phyloP scores from a whole-genome alignment of 2,329 filamentous ascomycete species.

The Epichloe hybrida region DNA sequence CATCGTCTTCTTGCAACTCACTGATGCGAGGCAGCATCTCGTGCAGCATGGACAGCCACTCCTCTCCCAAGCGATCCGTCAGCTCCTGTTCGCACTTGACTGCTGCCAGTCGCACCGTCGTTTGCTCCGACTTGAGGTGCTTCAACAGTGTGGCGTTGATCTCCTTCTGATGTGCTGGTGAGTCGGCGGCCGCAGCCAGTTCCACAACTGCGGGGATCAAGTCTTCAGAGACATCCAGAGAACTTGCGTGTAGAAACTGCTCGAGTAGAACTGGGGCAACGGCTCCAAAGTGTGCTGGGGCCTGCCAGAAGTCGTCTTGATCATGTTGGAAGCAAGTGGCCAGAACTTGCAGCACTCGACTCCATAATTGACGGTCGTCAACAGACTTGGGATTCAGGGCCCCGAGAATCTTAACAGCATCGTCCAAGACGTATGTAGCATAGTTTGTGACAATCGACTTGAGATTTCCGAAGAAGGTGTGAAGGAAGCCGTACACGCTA shows the following conservation, averaged over 20 bases:
- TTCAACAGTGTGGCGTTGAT: conserved; percentile 69
- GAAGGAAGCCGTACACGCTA: conserved; percentile 70
- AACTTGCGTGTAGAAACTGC: conserved; percentile 43
- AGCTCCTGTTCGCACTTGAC: conserved; percentile 71
- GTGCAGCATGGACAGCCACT: conserved; percentile 81
- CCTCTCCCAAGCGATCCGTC: conserved; percentile 72
- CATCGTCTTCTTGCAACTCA: conserved; percentile 91
- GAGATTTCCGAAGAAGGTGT: conserved; percentile 68
- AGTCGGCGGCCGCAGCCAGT: conserved; percentile 67
- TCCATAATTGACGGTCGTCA: conserved; percentile 48
- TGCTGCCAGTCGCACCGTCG: conserved; percentile 63
- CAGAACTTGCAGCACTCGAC: conserved; percentile 57
- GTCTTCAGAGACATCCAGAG: conserved; percentile 31
- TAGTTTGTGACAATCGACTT: conserved; percentile 94
- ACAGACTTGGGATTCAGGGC: conserved; percentile 32
- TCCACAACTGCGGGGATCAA: conserved; percentile 66
- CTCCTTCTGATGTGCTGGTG: conserved; percentile 79
- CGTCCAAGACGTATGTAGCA: conserved; percentile 70
- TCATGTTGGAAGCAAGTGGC: conserved; percentile 72
- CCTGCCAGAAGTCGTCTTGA: conserved; percentile 92
- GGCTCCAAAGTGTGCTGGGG: conserved; percentile 68
- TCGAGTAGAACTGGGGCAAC: conserved; percentile 56
- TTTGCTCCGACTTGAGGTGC: conserved; percentile 60
- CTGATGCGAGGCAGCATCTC: conserved; percentile 97
- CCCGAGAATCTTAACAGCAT: conserved; percentile 50